phyloP scores from a whole-genome alignment of 768 basidiomycete species.

The Auricularia sp. region DNA sequence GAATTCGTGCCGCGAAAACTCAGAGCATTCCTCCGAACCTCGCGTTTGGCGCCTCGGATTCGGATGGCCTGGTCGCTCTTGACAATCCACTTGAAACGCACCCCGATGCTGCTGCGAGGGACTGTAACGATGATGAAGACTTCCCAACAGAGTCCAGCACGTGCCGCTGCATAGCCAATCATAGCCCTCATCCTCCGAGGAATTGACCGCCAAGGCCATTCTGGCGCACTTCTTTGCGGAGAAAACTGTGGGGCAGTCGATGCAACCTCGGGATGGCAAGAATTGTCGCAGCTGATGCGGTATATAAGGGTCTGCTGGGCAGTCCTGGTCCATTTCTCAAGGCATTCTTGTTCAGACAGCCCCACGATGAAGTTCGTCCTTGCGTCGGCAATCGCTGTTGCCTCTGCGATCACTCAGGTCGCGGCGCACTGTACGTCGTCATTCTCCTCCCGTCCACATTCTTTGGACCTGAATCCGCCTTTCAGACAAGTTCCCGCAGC shows the following conservation, averaged over 20 bases:
- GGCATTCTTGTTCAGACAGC: background rate
- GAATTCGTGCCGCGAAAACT: no score
- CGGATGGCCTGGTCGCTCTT: no score
- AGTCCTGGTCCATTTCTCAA: background rate
- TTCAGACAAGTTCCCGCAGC: background rate
- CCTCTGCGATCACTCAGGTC: background rate
- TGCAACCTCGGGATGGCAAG: background rate
- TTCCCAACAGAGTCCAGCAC: background rate
- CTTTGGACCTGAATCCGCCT: background rate
- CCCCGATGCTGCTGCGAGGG: no score
- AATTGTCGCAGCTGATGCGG: background rate
- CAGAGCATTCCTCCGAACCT: no score
- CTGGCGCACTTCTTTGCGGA: background rate
- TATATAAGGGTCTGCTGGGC: background rate
- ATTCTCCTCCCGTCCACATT: background rate
- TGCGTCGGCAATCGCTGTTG: background rate
- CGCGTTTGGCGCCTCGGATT: no score
- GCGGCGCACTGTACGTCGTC: conserved; percentile 12
- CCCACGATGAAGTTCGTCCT: background rate
- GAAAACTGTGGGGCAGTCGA: background rate
- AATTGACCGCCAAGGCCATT: background rate
- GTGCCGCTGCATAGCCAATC: background rate
- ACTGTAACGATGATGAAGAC: no score
- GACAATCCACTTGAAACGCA: no score
- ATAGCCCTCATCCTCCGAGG: background rate